Evolutionary conservation across 2,329 filamentous ascomycete genomes (phyloP).

Genomic region (Penicillium aurantiogriseum): DNA sequence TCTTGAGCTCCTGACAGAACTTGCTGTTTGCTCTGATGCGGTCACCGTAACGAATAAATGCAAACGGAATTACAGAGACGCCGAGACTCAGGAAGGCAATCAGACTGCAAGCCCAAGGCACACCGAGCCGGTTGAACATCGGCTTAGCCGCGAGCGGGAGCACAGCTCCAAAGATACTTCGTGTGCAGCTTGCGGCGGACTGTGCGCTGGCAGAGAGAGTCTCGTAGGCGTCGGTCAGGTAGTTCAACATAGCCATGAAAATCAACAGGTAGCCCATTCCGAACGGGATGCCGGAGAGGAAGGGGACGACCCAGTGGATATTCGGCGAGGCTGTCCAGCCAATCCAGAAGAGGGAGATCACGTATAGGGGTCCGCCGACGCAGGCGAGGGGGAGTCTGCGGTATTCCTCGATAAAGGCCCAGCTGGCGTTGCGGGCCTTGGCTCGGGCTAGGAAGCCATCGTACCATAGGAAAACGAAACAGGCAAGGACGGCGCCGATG

Average conservation of each 20-base stretch:
- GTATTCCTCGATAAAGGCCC: constrained; percentile 45
- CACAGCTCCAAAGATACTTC: constrained; percentile 55
- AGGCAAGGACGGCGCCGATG: constrained; percentile 59
- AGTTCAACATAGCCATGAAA: constrained; percentile 65
- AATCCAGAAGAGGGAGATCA: constrained; percentile 54
- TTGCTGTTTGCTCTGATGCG: constrained; percentile 42
- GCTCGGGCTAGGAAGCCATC: constrained; percentile 60
- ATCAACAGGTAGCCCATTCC: constrained; percentile 62
- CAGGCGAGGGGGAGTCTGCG: constrained; percentile 70
- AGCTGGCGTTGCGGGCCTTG: constrained; percentile 36
- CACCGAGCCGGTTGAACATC: constrained; percentile 45
- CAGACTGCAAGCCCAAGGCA: constrained; percentile 45
- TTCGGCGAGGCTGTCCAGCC: constrained; percentile 33
- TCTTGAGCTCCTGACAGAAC: constrained; percentile 43
- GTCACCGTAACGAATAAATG: constrained; percentile 43
- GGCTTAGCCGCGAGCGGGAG: constrained; percentile 54
- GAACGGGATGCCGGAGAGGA: constrained; percentile 62
- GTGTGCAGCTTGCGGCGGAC: constrained; percentile 53
- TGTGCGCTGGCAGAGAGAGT: constrained; percentile 61
- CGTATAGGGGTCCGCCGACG: constrained; percentile 63
- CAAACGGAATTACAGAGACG: constrained; percentile 43
- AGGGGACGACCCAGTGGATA: constrained; percentile 48
- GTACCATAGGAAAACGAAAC: constrained; percentile 65
- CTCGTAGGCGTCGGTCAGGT: constrained; percentile 66
- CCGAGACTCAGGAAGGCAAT: constrained; percentile 42